Percentiles rank a stretch among this genome's conserved stretches.
Conservation (phyloP, 345 rosid species). For the Iberis pinnata region DNA sequence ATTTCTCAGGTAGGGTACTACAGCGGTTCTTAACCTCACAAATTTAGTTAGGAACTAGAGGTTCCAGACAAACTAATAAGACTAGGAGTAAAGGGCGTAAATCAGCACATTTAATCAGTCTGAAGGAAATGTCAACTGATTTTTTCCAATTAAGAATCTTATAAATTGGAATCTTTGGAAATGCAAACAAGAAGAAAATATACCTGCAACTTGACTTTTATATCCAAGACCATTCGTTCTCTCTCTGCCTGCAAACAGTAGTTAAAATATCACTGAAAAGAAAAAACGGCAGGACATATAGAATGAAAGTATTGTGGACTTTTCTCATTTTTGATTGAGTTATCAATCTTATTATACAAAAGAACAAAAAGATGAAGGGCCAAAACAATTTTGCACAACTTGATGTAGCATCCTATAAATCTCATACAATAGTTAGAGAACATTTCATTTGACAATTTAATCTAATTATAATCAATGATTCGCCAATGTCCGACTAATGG, state of each 20-base stretch:
- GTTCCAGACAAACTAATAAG: too few relatives aligned
- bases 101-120: neutral
- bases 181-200: conserved; percentile 7
- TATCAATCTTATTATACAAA: neutral
- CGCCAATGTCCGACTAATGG: conserved; percentile 7
- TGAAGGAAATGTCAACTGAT: neutral
- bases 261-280: conserved; percentile 14
- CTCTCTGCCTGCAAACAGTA: conserved; percentile 67
- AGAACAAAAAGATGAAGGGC: conserved; percentile 2
- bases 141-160: conserved; percentile 11
- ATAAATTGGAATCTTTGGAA: conserved; percentile 12
- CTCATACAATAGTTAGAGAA: conserved; percentile 4
- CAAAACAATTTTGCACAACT: conserved; percentile 6
- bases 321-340: conserved; percentile 6
- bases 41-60: too few relatives aligned
- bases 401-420: conserved; percentile 14
- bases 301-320: conserved; percentile 4
- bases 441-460: conserved; percentile 8
- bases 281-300: conserved; percentile 10
- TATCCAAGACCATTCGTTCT: conserved; percentile 98
- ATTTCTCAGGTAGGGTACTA: conserved; percentile 1
- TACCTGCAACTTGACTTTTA: conserved; percentile 96
- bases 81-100: too few relatives aligned
- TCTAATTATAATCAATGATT: conserved; percentile 11
- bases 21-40: conserved; percentile 13